Evolutionary conservation across 2,329 filamentous ascomycete genomes (phyloP).

Genomic region (Passalora sequoiae): DNA sequence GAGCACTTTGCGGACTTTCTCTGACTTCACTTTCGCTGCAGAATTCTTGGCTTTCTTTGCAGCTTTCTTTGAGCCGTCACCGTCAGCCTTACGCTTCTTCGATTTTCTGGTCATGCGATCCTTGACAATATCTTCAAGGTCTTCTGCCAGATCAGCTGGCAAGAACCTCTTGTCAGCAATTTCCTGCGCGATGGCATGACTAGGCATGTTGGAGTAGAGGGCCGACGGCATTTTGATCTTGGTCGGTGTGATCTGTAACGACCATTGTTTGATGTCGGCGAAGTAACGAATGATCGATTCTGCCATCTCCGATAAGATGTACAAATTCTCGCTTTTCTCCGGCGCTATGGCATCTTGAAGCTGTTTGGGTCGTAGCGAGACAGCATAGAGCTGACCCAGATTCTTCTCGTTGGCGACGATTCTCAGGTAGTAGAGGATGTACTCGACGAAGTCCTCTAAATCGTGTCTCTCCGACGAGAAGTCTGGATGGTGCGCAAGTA

Average conservation of each 20-base stretch:
- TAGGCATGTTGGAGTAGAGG: constrained; percentile 69
- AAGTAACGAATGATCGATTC: constrained; percentile 77
- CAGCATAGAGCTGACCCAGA: constrained; percentile 80
- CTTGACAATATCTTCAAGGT: constrained; percentile 71
- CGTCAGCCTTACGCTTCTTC: constrained; percentile 43
- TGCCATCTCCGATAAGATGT: constrained; percentile 81
- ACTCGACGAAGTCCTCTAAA: constrained; percentile 75
- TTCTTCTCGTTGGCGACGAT: constrained; percentile 82
- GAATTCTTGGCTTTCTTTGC: constrained; percentile 19
- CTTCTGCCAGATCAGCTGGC: constrained; percentile 66
- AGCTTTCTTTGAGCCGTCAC: constrained; percentile 24
- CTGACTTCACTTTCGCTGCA: constrained; percentile 22
- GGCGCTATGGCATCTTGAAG: constrained; percentile 72
- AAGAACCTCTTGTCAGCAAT: constrained; percentile 84
- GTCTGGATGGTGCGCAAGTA: constrained; percentile 91
- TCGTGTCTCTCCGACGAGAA: constrained; percentile 54
- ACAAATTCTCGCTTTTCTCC: constrained; percentile 66
- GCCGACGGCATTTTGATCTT: constrained; percentile 73
- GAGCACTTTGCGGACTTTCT: constrained; percentile 34
- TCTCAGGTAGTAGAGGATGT: constrained; percentile 83
- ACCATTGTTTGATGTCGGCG: constrained; percentile 81
- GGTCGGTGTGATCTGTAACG: constrained; percentile 73
- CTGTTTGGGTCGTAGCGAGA: constrained; percentile 89
- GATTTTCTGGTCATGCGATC: constrained; percentile 44
- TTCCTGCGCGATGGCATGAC: constrained; percentile 72